Base-by-base conservation (phyloP, 2,329 filamentous ascomycete species). In the Microcera coccophila region DNA sequence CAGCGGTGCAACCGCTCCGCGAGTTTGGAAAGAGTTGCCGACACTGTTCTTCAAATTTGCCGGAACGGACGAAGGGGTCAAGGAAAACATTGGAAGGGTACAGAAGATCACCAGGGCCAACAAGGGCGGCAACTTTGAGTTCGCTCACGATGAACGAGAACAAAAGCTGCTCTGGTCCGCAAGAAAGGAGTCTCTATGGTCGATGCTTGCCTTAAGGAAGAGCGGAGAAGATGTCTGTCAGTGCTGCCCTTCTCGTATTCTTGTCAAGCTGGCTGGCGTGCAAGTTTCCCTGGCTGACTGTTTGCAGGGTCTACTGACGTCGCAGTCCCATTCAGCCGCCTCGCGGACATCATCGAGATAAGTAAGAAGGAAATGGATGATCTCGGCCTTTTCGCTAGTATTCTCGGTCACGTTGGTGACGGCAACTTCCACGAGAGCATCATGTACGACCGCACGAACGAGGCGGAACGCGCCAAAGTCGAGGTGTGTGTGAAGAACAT, bases 401-500 rank as follows among this genome's bases (percentile, higher is more conserved):
- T 95, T 20, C 72, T 96, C 4, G 90, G 90, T 3, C 90, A 96
- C 60, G 85, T 96, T 43, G 90, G 90, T 11, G 90, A 95, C 60
- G 90, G 90, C 28, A 96, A 96, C 65, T 96, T 96, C 70, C 90
- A 96, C 63, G 84, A 90, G 62, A 87, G 85, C 61, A 93, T 96
- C 66, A 84, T 96, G 68, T 96, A 95, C 63, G 81, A 93, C 65
- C 78, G 78, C 19, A 75, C 73, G 18, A 74, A 90, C 42, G 75
- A 79, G 3, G 79, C 74, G 19, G 86, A 95, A 66, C 78, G 78
- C 42, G 82, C 76, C 32, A 86, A 85, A 53, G 88, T 93, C 2
- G 87, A 93, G 62, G 76, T 74, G 41, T 89, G 87, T 50, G 88
- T 96, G 36, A 82, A 90, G 61, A 84, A 89, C 55, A 95, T 96